These are phyloP conservation scores for Russula compacta DNA, from an alignment of 768 basidiomycete genomes.

Conservation along the genomic window DNA sequence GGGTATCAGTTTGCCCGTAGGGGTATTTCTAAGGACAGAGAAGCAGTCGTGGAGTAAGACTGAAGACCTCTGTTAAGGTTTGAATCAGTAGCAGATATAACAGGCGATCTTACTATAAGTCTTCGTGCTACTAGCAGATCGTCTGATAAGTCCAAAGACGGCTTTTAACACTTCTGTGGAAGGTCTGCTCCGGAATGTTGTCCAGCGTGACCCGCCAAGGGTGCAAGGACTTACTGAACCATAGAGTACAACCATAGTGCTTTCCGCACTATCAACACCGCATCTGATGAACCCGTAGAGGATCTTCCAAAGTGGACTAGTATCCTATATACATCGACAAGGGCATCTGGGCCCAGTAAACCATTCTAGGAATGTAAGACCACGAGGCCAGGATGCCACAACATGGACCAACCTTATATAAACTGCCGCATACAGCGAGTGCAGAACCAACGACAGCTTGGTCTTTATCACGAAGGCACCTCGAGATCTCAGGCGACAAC, in stretches of 20 bases:
- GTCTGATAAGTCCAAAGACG: slow-evolving; percentile 12
- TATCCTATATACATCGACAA: neutral
- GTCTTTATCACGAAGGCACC: slow-evolving; percentile 14
- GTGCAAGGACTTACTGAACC: slow-evolving; percentile 7
- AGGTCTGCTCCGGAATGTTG: slow-evolving; percentile 7
- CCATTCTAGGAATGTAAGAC: slow-evolving; percentile 12
- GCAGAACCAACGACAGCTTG: slow-evolving; percentile 11
- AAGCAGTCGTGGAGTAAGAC: slow-evolving; percentile 13
- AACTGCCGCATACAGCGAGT: slow-evolving; percentile 7
- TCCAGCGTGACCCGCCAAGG: neutral
- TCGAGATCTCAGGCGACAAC: slow-evolving; percentile 13
- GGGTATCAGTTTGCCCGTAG: slow-evolving; percentile 2
- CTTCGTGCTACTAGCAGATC: neutral
- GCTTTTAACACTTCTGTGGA: slow-evolving; percentile 8
- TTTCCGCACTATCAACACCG: slow-evolving; percentile 7
- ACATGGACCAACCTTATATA: slow-evolving; percentile 11
- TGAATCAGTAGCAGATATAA: neutral
- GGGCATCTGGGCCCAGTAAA: slow-evolving; percentile 6
- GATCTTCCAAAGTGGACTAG: slow-evolving; percentile 3
- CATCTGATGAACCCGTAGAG: neutral
- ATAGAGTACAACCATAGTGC: slow-evolving; percentile 8
- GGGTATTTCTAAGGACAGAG: slow-evolving; percentile 10
- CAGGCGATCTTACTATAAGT: slow-evolving; percentile 1
- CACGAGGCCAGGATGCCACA: neutral
- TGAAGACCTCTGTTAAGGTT: neutral